phyloP scores from a whole-genome alignment of 805 yeast species.

The Grigorovia yakushimaensis region DNA sequence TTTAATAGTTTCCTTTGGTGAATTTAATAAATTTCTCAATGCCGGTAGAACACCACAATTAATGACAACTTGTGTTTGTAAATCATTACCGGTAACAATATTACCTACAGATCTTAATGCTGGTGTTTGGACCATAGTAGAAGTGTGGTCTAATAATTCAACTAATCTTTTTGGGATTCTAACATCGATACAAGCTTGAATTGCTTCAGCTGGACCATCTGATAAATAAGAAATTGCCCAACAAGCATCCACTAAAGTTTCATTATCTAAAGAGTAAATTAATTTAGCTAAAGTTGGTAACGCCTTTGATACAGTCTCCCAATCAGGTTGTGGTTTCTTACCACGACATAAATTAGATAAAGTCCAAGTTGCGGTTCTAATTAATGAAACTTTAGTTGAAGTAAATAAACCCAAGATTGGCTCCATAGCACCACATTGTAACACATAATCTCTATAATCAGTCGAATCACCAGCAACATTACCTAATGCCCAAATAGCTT shows the following conservation, averaged over 20 bases:
- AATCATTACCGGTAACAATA: conserved; percentile 93
- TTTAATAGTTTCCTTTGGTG: conserved; percentile 84
- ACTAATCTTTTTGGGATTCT: conserved; percentile 92
- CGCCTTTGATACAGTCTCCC: conserved; percentile 79
- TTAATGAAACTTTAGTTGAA: conserved; percentile 75
- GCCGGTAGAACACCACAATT: conserved; percentile 89
- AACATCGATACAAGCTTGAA: conserved; percentile 94
- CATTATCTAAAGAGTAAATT: conserved; percentile 83
- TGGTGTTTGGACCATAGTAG: conserved; percentile 88
- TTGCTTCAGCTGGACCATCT: conserved; percentile 87
- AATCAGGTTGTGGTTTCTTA: conserved; percentile 90
- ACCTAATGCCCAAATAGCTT: conserved; percentile 98
- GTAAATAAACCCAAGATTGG: conserved; percentile 75
- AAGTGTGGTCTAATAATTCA: conserved; percentile 75
- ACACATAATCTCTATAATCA: conserved; percentile 78
- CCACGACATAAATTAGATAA: conserved; percentile 94
- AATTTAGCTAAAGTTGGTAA: conserved; percentile 87
- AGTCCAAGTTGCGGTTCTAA: conserved; percentile 98
- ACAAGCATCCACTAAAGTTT: conserved; percentile 92
- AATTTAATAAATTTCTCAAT: conserved; percentile 64
- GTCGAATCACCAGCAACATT: conserved; percentile 98
- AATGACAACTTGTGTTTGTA: conserved; percentile 90
- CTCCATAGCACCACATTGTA: conserved; percentile 76
- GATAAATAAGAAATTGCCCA: conserved; percentile 96
- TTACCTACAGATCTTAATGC: conserved; percentile 96